Evolutionary conservation across 148 eudicot genomes (phyloP), one percentile per base, ranked within the genome.

Genomic region (Vaccinium vitisidaea): DNA sequence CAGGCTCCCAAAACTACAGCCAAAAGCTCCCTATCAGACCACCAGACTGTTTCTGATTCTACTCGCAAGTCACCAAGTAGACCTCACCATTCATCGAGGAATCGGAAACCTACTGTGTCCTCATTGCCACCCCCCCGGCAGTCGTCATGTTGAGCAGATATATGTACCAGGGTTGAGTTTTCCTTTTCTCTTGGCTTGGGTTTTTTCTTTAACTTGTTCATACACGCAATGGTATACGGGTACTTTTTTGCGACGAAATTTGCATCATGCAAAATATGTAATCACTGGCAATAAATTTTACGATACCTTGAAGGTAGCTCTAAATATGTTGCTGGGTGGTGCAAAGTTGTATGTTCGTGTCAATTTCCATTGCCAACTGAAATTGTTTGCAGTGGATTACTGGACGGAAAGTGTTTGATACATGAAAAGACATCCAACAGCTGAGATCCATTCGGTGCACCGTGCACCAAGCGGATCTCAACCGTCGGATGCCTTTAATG

Each of bases 81-180:
- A 80, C 87, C 88, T 30, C 90, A 83, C 46, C 89, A 81, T 54
- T 87, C 95, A 49, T 90, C 92, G 12, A 79, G 88, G 86, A 79
- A 85, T 61, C 63, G 80, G 76, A 87, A 93, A 21, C 94, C 93
- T 15, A 86, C 88, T 25, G 95, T 84, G 2, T 92, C 96, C 32
- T 94, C 98, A 27, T 75, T 94, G 89, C 89, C 90, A 19, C 39
- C 92, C 19, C 80, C 87, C 21, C 85, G 84, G 77, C 89, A 91
- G 63, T 85, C 92, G 46, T 88, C 92, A 8, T 90, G 84, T 50
- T 92, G 87, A 87, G 84, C 18, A 39, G 50, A 74, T 21, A 19
- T 16, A 55, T 25, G 6, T 27, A 7, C 39, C 12, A 15, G 39
- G 16, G 43, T 25, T 16, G 25, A 78, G 2, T 25, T 27, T 11